Base-by-base conservation (phyloP, 495 filamentous ascomycete genomes). In the Articulospora tetracladia region DNA sequence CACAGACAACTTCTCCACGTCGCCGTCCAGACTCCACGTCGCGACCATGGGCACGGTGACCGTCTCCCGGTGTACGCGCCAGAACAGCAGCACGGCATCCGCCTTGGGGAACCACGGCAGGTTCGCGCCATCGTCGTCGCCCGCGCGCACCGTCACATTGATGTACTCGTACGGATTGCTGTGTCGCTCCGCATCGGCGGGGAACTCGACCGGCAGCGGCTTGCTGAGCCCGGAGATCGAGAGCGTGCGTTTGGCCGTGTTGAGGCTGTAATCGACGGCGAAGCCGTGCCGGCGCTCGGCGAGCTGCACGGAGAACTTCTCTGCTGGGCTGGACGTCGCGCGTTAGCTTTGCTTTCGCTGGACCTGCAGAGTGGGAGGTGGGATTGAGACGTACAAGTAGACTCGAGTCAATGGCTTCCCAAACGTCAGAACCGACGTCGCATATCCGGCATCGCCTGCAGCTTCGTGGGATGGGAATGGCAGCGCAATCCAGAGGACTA, bases 61-160 rank as follows among this genome's bases (percentile, higher is more conserved):
- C 1, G 13, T 27, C 11, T 60, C 57, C 39, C 23, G 25, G 24
- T 60, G 30, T 53, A 60, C 53, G 48, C 50, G 47, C 57, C 57
- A 60, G 57, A 53, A 60, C 11, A 60, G 32, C 30, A 60, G 22
- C 12, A 60, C 50, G 6, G 57, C 26, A 36, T 60, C 57, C 17
- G 57, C 57, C 25, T 53, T 46, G 28, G 49, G 49, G 57, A 60
- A 60, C 57, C 57, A 60, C 1, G 57, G 57, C 2, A 60, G 36
- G 23, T 60, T 60, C 11, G 57, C 57, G 0, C 57, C 57, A 39
- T 60, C 57, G 7, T 15, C 23, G 27, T 60, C 57, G 2, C 57
- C 57, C 12, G 30, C 53, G 26, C 57, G 57, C 20, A 36, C 49
- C 10, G 20, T 32, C 12, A 26, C 57, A 26, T 60, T 27, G 20